Evolutionary conservation across 2,329 filamentous ascomycete genomes (phyloP), one percentile per base, ranked within the genome.

Genomic region (Paraphaeosphaeria minitans): DNA sequence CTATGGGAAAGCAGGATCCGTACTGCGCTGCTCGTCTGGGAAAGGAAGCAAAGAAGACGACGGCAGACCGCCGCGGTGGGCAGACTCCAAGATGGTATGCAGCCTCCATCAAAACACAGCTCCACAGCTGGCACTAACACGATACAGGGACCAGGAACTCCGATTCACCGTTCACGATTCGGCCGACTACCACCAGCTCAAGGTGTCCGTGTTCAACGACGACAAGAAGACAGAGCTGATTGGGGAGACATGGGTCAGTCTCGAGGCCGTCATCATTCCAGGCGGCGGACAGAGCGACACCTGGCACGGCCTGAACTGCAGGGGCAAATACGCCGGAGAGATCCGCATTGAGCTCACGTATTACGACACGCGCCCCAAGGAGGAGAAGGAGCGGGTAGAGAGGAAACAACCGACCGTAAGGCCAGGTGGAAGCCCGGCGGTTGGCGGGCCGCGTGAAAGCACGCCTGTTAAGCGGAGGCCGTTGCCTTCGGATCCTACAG

Each of bases 221-320:
- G 95, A 99, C 79, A 98, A 97, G 81, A 96, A 90, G 81, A 98
- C 94, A 0, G 95, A 99, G 66, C 79, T 99, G 64, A 97, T 99
- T 69, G 95, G 95, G 65, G 95, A 99, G 78, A 88, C 91, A 7
- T 97, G 92, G 89, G 86, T 98, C 58, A 90, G 91, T 71, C 83
- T 99, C 59, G 87, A 88, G 66, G 85, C 87, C 66, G 90, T 99
- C 68, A 85, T 99, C 62, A 84, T 93, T 21, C 83, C 88, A 1
- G 93, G 95, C 49, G 95, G 95, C 50, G 93, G 95, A n/a, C 92
- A 97, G 78, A 93, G 86, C 72, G 95, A 99, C 77, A 82, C 92
- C 56, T 99, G 95, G 95, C 93, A 97, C 75, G 88, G 83, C 59
- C 82, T 99, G 66, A 90, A 86, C 64, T 98, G 87, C 82, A 92